Conservation (phyloP, 1,284 basidiomycete species). For the Austroboletus novae-zelandiae region DNA sequence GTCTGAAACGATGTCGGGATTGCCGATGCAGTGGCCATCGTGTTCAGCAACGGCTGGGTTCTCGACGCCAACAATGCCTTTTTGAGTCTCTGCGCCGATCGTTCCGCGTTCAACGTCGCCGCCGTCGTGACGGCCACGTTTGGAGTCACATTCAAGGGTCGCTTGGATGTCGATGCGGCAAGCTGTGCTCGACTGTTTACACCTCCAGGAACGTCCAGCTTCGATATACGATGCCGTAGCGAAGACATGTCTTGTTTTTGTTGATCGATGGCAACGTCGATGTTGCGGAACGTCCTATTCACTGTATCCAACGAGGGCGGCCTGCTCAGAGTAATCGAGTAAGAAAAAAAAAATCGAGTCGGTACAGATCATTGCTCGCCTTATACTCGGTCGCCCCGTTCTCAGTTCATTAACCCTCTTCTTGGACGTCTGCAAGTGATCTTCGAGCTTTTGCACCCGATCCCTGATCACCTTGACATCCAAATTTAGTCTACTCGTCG, state of each 20-base stretch:
- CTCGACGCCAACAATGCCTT: constrained; percentile 60
- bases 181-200: constrained; percentile 38
- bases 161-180: constrained; percentile 35
- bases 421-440: constrained; percentile 67
- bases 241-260: constrained; percentile 58
- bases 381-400: constrained; percentile 60
- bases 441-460: constrained; percentile 76
- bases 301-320: constrained; percentile 83
- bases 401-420: constrained; percentile 64
- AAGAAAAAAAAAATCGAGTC: not conserved
- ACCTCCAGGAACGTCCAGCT: constrained; percentile 43
- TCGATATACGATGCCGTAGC: constrained; percentile 55
- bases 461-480: constrained; percentile 57
- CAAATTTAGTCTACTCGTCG: constrained; percentile 3
- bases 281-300: constrained; percentile 81
- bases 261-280: constrained; percentile 66
- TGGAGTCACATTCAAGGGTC: constrained; percentile 50
- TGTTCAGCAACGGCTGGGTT: constrained; percentile 64
- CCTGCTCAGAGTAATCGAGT: constrained; percentile 35
- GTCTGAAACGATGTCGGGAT: constrained; percentile 42
- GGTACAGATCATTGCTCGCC: constrained; percentile 41
- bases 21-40: constrained; percentile 43
- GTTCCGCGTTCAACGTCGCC: constrained; percentile 75
- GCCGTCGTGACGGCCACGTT: constrained; percentile 70
- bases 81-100: constrained; percentile 68